Evolutionary conservation across 768 basidiomycete genomes (phyloP).

Genomic region (Podaxis sp.): DNA sequence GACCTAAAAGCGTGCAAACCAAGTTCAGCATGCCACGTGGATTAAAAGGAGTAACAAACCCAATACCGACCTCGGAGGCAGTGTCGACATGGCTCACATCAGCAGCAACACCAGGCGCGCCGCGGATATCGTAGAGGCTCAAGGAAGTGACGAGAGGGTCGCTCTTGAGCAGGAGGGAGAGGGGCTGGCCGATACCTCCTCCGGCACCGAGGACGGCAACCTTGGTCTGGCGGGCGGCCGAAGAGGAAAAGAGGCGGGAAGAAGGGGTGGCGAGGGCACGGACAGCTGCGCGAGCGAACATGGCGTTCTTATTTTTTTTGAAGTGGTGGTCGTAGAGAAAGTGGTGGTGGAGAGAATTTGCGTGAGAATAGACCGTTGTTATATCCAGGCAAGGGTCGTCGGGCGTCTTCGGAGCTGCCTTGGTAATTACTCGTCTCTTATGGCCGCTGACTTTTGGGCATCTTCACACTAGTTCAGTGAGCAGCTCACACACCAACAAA

Average conservation of each 20-base stretch:
- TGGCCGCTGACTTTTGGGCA: constrained; percentile 22
- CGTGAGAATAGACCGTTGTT: constrained; percentile 5
- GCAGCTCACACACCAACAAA: neutral
- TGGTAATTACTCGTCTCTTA: neutral
- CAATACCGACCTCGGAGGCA: constrained; percentile 61
- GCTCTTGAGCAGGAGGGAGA: constrained; percentile 90
- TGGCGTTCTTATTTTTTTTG: neutral
- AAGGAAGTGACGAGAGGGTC: constrained; percentile 88
- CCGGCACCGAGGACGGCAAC: constrained; percentile 98
- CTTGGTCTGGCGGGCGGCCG: constrained; percentile 71
- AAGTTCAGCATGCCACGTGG: neutral
- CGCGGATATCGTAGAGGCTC: constrained; percentile 92
- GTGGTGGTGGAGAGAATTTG: constrained; percentile 14
- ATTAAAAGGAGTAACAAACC: constrained; percentile 15
- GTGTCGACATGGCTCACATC: constrained; percentile 96
- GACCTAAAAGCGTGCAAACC: constrained; percentile 47
- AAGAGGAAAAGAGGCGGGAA: constrained; percentile 74
- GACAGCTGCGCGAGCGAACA: constrained; percentile 67
- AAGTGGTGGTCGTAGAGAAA: constrained; percentile 22
- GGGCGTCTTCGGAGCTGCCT: constrained; percentile 7
- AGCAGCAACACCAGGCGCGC: constrained; percentile 95
- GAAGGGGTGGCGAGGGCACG: constrained; percentile 54
- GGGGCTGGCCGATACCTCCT: constrained; percentile 98
- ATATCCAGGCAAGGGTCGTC: neutral
- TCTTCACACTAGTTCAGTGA: constrained; percentile 18